These are phyloP conservation scores for Trichophyton rubrum DNA, from an alignment of 2,329 filamentous ascomycete genomes.

Conservation along the genomic window DNA sequence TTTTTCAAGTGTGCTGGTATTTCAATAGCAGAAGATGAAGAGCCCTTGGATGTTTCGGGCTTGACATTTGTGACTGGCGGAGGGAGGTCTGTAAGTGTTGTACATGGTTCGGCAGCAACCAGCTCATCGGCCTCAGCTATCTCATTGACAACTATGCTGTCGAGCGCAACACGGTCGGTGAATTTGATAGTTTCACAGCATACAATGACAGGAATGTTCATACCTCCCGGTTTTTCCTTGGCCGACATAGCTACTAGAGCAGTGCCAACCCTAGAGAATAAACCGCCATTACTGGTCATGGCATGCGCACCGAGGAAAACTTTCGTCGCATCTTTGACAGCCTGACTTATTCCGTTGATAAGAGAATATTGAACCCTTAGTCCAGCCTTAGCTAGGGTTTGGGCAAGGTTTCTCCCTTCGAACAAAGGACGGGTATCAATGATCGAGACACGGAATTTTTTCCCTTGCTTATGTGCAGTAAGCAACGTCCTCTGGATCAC, in stretches of 20 bases:
- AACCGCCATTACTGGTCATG: slow-evolving; percentile 86
- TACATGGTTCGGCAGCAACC: slow-evolving; percentile 17
- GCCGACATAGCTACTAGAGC: slow-evolving; percentile 77
- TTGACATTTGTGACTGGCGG: slow-evolving; percentile 22
- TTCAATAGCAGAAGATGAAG: slow-evolving; percentile 7
- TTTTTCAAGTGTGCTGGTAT: slow-evolving; percentile 6
- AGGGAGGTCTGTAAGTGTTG: slow-evolving; percentile 10
- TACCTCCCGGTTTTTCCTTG: slow-evolving; percentile 42
- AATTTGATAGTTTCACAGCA: slow-evolving; percentile 95
- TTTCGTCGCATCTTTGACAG: slow-evolving; percentile 57
- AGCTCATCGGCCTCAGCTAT: slow-evolving; percentile 64
- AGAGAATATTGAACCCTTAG: slow-evolving; percentile 71
- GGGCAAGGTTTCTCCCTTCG: slow-evolving; percentile 59
- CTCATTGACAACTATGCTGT: slow-evolving; percentile 91
- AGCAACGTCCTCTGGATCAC: slow-evolving; percentile 75
- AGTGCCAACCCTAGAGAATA: slow-evolving; percentile 80
- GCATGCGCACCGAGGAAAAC: slow-evolving; percentile 81
- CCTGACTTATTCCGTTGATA: slow-evolving; percentile 62
- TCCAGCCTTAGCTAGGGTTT: slow-evolving; percentile 54
- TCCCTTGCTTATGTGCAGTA: slow-evolving; percentile 56
- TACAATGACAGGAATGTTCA: slow-evolving; percentile 69
- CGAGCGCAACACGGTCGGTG: slow-evolving; percentile 74
- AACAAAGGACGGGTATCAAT: slow-evolving; percentile 64
- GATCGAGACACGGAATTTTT: slow-evolving; percentile 69
- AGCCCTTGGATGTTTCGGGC: slow-evolving; percentile 14